Conservation (phyloP, 306 rosid species). For the Quercus dentata region DNA sequence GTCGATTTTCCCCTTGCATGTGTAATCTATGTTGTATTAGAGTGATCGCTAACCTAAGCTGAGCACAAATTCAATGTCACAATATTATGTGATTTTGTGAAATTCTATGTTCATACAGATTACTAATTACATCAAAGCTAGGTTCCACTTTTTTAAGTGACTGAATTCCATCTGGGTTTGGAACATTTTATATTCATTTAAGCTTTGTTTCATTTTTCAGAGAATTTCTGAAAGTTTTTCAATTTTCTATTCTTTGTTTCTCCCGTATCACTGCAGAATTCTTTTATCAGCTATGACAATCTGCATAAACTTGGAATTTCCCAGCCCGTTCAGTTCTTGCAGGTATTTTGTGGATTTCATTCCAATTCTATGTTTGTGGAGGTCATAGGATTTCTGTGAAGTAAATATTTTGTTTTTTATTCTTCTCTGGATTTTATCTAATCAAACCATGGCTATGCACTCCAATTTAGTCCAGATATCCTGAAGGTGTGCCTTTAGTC, state of each 20-base stretch:
- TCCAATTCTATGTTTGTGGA: conserved; percentile 18
- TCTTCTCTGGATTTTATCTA: conserved; percentile 29
- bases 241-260: background rate
- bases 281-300: conserved; percentile 73
- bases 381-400: conserved; percentile 19
- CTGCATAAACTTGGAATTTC: conserved; percentile 89
- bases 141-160: background rate
- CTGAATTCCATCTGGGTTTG: too few species aligned
- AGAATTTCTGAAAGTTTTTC: conserved; percentile 5
- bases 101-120: background rate
- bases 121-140: background rate
- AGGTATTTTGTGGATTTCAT: conserved; percentile 66
- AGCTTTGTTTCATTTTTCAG: background rate
- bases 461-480: conserved; percentile 96
- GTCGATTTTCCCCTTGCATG: background rate
- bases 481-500: conserved; percentile 83
- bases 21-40: background rate
- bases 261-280: conserved; percentile 61
- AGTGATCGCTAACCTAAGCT: conserved; percentile 5
- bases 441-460: conserved; percentile 41
- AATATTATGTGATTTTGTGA: background rate
- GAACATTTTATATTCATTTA: too few species aligned
- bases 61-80: background rate
- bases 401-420: conserved; percentile 9
- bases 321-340: conserved; percentile 91